These are phyloP conservation scores for Plasmopara viticola DNA, from an alignment of 352 stramenopile genomes.

Conservation along the genomic window DNA sequence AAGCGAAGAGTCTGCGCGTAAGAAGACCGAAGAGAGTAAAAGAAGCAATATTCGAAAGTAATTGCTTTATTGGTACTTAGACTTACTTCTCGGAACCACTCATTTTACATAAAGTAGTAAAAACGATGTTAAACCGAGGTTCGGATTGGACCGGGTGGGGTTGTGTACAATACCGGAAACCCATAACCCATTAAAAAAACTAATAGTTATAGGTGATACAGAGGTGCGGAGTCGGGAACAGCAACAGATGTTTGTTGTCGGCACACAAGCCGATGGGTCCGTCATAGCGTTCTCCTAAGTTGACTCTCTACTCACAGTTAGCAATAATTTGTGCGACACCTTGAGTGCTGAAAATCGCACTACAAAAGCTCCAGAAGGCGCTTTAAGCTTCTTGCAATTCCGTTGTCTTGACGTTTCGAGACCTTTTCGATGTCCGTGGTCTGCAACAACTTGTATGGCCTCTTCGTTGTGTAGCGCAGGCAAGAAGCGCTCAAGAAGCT, in stretches of 20 bases:
- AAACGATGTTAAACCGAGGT: too few relatives aligned
- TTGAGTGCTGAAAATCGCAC: constrained; percentile 56
- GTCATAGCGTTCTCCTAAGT: neutral
- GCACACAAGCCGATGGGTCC: constrained; percentile 16
- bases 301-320: constrained; percentile 30
- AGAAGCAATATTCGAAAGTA: too few relatives aligned
- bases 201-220: constrained; percentile 11
- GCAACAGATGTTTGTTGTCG: constrained; percentile 37
- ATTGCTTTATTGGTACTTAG: too few relatives aligned
- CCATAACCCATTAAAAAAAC: neutral
- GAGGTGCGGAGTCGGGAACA: constrained; percentile 43
- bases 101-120: too few relatives aligned
- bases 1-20: too few relatives aligned
- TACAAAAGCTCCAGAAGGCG: constrained; percentile 34
- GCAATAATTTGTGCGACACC: constrained; percentile 59
- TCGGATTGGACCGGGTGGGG: too few relatives aligned
- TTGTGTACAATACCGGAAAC: too few relatives aligned
- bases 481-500: constrained; percentile 74
- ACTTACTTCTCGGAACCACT: too few relatives aligned
- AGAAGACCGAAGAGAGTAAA: too few relatives aligned
- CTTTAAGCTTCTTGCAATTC: constrained; percentile 44
- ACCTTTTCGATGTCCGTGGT: constrained; percentile 11
- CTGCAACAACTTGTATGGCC: constrained; percentile 56
- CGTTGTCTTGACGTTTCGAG: constrained; percentile 4
- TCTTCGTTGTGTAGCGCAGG: constrained; percentile 71